These are phyloP conservation scores for Penicillium subrubescens DNA, from an alignment of 495 filamentous ascomycete genomes.

Conservation along the genomic window DNA sequence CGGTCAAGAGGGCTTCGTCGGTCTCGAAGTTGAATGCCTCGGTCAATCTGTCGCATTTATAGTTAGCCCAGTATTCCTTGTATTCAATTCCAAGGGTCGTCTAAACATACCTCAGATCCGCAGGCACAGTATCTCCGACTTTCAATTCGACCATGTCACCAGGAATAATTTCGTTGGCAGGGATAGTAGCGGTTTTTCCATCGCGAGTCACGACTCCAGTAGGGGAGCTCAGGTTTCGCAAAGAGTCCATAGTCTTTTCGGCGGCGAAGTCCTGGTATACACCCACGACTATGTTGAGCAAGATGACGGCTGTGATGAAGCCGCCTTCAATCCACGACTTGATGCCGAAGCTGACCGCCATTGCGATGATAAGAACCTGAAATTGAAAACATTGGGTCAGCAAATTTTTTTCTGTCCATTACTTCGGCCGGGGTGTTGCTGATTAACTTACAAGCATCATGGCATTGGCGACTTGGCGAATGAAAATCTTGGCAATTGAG, in stretches of 20 bases:
- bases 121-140: constrained; percentile 82
- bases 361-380: constrained; percentile 67
- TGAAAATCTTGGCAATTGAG: constrained; percentile 57
- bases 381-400: not conserved
- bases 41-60: constrained; percentile 43
- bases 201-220: constrained; percentile 60
- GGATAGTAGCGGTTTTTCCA: constrained; percentile 52
- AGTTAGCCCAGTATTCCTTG: constrained; percentile 6
- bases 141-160: constrained; percentile 74
- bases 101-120: constrained; percentile 55
- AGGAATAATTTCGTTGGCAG: constrained; percentile 58
- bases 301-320: constrained; percentile 65
- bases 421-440: not conserved
- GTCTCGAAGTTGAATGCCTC: constrained; percentile 73
- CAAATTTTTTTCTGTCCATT: constrained; percentile 5
- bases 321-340: constrained; percentile 71
- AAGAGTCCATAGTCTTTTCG: constrained; percentile 76
- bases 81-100: not conserved
- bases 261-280: constrained; percentile 73
- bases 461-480: constrained; percentile 66
- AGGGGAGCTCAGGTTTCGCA: constrained; percentile 63
- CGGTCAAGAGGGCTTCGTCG: constrained; percentile 74
- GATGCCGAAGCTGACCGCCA: constrained; percentile 71
- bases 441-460: constrained; percentile 57
- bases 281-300: constrained; percentile 67